Conservation (phyloP, 352 stramenopile species). For the Pythium pyrilobum region DNA sequence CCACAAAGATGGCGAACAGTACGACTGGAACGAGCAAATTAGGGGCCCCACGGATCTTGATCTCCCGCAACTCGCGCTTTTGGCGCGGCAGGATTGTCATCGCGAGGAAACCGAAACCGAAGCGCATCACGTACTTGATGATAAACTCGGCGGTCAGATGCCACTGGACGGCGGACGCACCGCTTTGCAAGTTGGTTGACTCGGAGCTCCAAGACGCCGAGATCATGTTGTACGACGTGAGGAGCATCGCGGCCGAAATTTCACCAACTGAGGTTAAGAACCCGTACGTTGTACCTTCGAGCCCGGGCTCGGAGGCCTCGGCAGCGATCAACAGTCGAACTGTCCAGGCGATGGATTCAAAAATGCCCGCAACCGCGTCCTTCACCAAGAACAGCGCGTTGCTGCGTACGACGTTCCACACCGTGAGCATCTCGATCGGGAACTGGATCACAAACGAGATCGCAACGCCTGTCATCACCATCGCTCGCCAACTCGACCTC, state of each 20-base stretch:
- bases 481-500: conserved; percentile 13
- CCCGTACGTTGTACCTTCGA: conserved; percentile 10
- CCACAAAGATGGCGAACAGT: not conserved
- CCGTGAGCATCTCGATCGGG: conserved; percentile 3
- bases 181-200: not conserved
- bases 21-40: conserved; percentile 10
- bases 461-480: not conserved
- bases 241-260: not conserved
- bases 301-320: conserved; percentile 3
- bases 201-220: not conserved
- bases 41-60: conserved; percentile 5
- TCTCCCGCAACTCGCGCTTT: conserved; percentile 12
- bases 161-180: not conserved
- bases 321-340: conserved; percentile 3
- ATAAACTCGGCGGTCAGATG: conserved; percentile 6
- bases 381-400: not conserved
- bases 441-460: not conserved
- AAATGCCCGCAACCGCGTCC: conserved; percentile 1
- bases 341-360: conserved; percentile 1
- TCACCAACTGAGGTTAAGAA: conserved; percentile 14
- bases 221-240: conserved; percentile 1
- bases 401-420: conserved; percentile 7
- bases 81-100: conserved; percentile 5
- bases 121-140: conserved; percentile 5
- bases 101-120: not conserved